Base-by-base conservation (phyloP, 306 rosid species). In the Vigna hirtella region DNA sequence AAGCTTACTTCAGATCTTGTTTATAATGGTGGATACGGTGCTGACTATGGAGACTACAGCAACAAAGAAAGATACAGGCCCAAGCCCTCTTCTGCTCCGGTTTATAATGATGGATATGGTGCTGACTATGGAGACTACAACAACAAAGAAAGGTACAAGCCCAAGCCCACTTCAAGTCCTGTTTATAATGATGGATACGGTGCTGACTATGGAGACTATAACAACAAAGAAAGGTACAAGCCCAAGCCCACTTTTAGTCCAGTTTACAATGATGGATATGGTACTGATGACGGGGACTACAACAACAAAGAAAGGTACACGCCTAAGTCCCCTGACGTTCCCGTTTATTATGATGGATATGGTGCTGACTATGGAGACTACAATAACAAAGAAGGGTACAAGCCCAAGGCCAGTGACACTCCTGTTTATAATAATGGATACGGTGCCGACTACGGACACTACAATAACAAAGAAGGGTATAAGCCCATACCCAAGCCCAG, bases 11-110 rank as follows among this genome's bases (percentile, higher is more conserved):
- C 9, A 2, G 8, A 0, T 8, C 45, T 3, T 5, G 11, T 40
- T 40, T 40, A 40, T 8, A 2, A 40, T 2, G 11, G 8, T 8
- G 45, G 45, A 40, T 8, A 40, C 8, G 2, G 2, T 40, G 11
- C 45, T 40, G 11, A 6, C 45, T 8, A 40, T 40, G 45, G 45
- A 8, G 45, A 40, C 50, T 45, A 45, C 50, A 11, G 3, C 49
- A 11, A 43, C 22, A 26, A 63, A 73, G 72, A 62, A 66, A 45
- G 34, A 20, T 85, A 84, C 5, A 24, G n/a, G 26, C n/a, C 64
- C 58, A 52, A 3, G 28, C 58, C 13, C 26, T 7, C 13, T 17
- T 8, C 1, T 0, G 0, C 1, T 52, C 26, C 58, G 0, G 13
- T 52, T 52, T 17, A 47, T n/a, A 14, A 20, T 20, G 30, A 28